Base-by-base conservation (phyloP, 1,139 yeast species). In the Candida sp. region DNA sequence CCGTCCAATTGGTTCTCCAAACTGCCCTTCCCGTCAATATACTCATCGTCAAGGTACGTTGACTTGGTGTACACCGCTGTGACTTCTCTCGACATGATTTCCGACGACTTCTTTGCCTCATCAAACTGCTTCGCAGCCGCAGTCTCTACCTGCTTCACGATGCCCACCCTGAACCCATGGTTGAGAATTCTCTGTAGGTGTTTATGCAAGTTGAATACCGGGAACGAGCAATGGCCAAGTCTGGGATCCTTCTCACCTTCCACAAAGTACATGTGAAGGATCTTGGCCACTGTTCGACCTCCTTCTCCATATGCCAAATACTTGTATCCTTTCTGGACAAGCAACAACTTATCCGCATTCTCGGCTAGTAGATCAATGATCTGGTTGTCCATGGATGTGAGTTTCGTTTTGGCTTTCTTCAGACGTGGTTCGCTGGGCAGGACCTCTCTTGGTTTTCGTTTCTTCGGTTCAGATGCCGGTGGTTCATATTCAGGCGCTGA, bases 241-340 rank as follows among this genome's bases (percentile, higher is more conserved):
- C 84, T 78, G 49, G 81, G 83, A 59, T 83, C 85, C 48, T 37
- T 23, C n/a, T 71, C 70, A 38, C 80, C 61, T 0, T 96, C 93
- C 0, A 89, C 87, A 1, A 90, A 78, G 28, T 87, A 72, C 84
- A 90, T 87, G 54, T 88, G 86, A 38, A 91, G 68, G 11, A 87
- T 77, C 47, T 75, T 70, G 7, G 96, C 79, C 0, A 87, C 97
- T 3, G 73, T 73, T 17, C 72, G 75, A 0, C 98, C 98, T 69
- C 93, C 98, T 49, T 84, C 80, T 0, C 96, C 97, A 65, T 84
- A 91, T 53, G 92, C 85, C 62, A 89, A 89, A 70, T 85, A 94
- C 67, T 91, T 91, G 69, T 94, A 94, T 0, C 99, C 99, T 7
- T 90, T 96, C 63, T 94, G 96, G 26, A 94, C 78, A 0, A 94